Evolutionary conservation across 2,329 filamentous ascomycete genomes (phyloP), one percentile per base, ranked within the genome.

Genomic region (Gnomoniopsis sp.): DNA sequence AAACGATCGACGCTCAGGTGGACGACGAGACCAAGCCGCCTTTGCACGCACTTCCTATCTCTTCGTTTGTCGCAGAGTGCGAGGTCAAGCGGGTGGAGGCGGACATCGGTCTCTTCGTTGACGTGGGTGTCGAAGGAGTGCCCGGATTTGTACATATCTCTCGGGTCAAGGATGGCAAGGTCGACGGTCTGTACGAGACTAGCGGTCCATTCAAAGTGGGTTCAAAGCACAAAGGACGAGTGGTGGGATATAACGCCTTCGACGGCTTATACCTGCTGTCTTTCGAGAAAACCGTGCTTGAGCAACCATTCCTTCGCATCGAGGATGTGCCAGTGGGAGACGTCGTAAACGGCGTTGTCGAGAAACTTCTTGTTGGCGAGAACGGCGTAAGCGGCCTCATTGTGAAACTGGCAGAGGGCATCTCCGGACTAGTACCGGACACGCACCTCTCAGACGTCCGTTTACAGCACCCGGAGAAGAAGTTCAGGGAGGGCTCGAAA

Each of bases 81-180:
- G 91, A 85, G 41, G 87, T 99, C 8, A 83, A 87, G 55, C 89
- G 89, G 65, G 91, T 97, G 2, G 89, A 96, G 64, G 79, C 87
- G 6, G 86, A 88, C 3, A 84, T 93, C 61, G 96, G 95, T 55
- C 79, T 97, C 2, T 96, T 96, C 67, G 80, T 93, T 17, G 84
- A 90, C 65, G 75, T 93, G 26, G 87, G 87, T 2, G 75, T 88
- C 6, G 78, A 83, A 44, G 84, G 87, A 33, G 78, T 93, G 2
- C 79, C 84, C n/a, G 91, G 91, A 11, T 99, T 97, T 68, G 92
- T 96, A 22, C 95, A 99, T 72, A 96, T 99, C 64, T 99, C 95
- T 1, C 86, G 90, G 63, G 84, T 99, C 62, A 89, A 93, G 60
- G 93, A 99, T 71, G 88, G 88, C 65, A 96, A 95, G 71, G 83